A percentile compares a stretch with the other conserved stretches of the same genome.
Conservation (phyloP, 805 yeast species). For the Grigorovia transvaalensis region DNA sequence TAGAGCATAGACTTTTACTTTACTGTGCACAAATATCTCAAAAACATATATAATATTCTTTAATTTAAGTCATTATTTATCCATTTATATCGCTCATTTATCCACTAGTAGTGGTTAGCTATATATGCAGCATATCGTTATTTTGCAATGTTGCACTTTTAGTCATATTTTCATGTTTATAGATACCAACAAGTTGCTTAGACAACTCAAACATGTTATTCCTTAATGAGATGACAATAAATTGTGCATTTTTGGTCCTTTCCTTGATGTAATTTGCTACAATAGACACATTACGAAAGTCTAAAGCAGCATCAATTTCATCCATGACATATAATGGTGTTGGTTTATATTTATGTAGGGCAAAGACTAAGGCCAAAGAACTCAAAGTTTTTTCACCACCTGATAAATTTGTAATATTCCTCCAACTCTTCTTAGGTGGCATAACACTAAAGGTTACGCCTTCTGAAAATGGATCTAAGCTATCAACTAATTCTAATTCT, state of each 20-base stretch:
- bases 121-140: slow-evolving; percentile 32
- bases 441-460: slow-evolving; percentile 94
- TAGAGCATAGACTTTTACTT: not conserved
- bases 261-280: slow-evolving; percentile 96
- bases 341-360: slow-evolving; percentile 90
- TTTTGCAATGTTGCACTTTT: slow-evolving; percentile 70
- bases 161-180: slow-evolving; percentile 87
- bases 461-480: slow-evolving; percentile 95
- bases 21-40: not conserved
- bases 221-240: slow-evolving; percentile 86
- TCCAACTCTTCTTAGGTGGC: slow-evolving; percentile 99
- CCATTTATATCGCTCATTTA: not conserved
- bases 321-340: slow-evolving; percentile 98
- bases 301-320: slow-evolving; percentile 97
- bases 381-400: slow-evolving; percentile 98
- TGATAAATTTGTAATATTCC: slow-evolving; percentile 83
- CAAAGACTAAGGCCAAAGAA: slow-evolving; percentile 91
- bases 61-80: not conserved
- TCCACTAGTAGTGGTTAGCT: not conserved
- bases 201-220: slow-evolving; percentile 98
- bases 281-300: slow-evolving; percentile 91
- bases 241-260: slow-evolving; percentile 92
- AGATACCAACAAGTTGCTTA: slow-evolving; percentile 87
- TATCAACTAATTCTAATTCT: slow-evolving; percentile 87
- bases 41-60: not conserved